These are phyloP conservation scores for Euclidium syriacum DNA, from an alignment of 345 rosid genomes.

Conservation along the genomic window DNA sequence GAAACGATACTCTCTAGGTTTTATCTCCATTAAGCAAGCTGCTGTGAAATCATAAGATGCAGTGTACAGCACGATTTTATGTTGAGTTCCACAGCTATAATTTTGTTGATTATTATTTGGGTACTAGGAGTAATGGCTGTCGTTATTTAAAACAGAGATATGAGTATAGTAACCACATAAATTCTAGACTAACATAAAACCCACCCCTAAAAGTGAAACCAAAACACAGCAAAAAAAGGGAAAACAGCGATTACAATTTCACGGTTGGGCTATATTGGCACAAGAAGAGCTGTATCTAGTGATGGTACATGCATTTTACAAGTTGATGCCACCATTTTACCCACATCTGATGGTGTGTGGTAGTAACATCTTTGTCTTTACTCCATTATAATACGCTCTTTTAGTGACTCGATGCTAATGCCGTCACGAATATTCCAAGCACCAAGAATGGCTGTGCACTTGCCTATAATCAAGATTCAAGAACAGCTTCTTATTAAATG, in stretches of 20 bases:
- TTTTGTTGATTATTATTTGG: too few relatives aligned
- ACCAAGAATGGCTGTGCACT: constrained; percentile 95
- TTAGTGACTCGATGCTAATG: constrained; percentile 83
- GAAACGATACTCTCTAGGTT: too few relatives aligned
- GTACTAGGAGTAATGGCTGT: too few relatives aligned
- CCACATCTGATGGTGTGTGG: background rate
- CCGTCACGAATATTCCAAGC: constrained; percentile 87
- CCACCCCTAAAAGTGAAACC: background rate
- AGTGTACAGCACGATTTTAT: too few relatives aligned
- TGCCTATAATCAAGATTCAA: constrained; percentile 62
- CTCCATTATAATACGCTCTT: background rate
- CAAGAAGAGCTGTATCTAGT: constrained; percentile 5
- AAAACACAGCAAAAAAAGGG: background rate
- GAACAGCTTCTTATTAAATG: too few relatives aligned
- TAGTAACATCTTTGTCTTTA: background rate
- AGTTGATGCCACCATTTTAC: background rate
- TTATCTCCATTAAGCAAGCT: too few relatives aligned
- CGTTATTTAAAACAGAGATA: background rate
- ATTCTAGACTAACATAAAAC: background rate
- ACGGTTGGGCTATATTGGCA: background rate
- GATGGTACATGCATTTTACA: constrained; percentile 13
- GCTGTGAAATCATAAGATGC: too few relatives aligned
- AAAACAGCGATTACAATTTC: background rate
- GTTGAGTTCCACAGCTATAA: too few relatives aligned
- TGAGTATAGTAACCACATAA: too few relatives aligned